These are phyloP conservation scores for Dendrobium nobile DNA, from an alignment of 106 monocot species.

Conservation along the genomic window DNA sequence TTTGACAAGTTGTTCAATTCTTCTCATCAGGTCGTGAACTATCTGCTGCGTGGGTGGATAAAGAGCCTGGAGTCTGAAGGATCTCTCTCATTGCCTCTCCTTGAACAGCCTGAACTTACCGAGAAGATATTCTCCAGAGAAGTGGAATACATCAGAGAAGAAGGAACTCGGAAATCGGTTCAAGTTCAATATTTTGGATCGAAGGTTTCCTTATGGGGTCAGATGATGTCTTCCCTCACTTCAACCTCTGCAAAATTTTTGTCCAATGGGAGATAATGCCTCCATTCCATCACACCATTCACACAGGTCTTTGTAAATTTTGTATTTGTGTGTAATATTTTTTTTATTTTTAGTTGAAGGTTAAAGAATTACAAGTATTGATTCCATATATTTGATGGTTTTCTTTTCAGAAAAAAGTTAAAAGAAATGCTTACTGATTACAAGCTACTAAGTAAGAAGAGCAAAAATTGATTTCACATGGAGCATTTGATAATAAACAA, in stretches of 20 bases:
- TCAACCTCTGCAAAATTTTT: neutral
- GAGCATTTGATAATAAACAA: no score
- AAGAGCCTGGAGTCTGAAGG: conserved; percentile 79
- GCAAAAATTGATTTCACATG: no score
- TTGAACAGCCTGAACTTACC: conserved; percentile 41
- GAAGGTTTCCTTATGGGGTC: neutral
- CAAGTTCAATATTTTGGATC: conserved; percentile 30
- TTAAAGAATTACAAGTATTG: no score
- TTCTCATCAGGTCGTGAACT: conserved; percentile 69
- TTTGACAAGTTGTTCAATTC: neutral
- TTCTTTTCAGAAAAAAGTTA: no score
- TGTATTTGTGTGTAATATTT: no score
- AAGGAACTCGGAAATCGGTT: conserved; percentile 56
- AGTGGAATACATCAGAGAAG: conserved; percentile 68
- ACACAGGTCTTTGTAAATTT: no score
- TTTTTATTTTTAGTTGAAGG: no score
- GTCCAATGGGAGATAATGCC: no score
- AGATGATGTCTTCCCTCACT: neutral
- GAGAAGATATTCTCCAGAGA: conserved; percentile 43
- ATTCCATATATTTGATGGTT: no score
- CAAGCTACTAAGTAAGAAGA: no score
- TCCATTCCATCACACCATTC: no score
- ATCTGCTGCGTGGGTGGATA: conserved; percentile 83
- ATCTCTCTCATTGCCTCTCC: conserved; percentile 43
- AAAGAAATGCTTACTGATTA: no score